These are phyloP conservation scores for Anethum foeniculum DNA, from an alignment of 140 eudicot genomes.

Conservation along the genomic window DNA sequence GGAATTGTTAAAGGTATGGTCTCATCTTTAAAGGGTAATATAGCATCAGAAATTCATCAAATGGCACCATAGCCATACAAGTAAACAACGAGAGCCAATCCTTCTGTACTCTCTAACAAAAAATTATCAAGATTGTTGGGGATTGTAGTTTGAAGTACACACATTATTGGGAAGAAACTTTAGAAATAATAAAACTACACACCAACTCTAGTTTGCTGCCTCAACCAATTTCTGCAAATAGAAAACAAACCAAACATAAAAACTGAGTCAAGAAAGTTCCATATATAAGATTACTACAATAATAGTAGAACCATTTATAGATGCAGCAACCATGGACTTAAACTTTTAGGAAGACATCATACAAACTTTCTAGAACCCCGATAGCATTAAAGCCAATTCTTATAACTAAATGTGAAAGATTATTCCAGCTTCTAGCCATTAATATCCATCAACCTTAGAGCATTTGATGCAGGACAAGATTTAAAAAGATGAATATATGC, in stretches of 20 bases:
- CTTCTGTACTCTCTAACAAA: not conserved
- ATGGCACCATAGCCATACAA: not conserved
- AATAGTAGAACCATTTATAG: not conserved
- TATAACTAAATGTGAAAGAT: not conserved
- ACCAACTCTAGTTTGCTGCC: conserved; percentile 12
- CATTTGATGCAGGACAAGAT: not conserved
- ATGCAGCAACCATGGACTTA: not conserved
- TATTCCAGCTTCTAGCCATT: not conserved
- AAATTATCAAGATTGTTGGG: not conserved
- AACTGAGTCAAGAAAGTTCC: not conserved
- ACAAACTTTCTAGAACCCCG: not conserved
- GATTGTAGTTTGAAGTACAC: not conserved
- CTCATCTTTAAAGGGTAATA: not conserved
- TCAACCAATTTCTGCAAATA: conserved; percentile 12
- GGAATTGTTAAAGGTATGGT: not conserved
- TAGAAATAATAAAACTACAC: not conserved
- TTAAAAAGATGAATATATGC: too few species aligned
- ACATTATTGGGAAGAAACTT: conserved; percentile 5
- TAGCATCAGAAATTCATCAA: not conserved
- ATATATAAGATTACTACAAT: not conserved
- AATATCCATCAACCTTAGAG: not conserved
- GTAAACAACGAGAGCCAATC: not conserved
- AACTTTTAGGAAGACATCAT: not conserved
- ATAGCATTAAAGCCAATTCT: not conserved
- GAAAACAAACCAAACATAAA: not conserved